Conservation (phyloP, 176 grass and related monocot species). For the Chrysopogon serrulatus region DNA sequence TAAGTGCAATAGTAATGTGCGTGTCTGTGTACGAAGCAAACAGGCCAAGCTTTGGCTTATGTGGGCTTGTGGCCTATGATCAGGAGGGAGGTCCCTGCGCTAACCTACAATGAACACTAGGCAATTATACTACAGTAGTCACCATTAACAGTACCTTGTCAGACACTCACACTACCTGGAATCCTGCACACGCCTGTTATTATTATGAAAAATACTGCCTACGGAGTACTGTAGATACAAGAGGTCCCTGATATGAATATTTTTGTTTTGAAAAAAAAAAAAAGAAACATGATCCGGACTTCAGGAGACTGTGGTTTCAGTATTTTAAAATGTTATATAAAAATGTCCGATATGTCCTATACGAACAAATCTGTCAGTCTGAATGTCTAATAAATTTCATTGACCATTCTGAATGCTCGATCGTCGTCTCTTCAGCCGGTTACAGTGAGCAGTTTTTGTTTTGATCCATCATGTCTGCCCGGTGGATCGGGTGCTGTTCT, state of each 20-base stretch:
- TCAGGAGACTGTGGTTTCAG: neutral
- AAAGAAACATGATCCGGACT: neutral
- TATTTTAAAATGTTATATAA: neutral
- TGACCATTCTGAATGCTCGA: conserved; percentile 23
- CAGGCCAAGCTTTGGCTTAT: neutral
- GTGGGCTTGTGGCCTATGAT: neutral
- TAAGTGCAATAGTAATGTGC: neutral
- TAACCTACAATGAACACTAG: conserved; percentile 15
- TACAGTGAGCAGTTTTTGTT: neutral
- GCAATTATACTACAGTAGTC: neutral
- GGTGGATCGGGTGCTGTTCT: neutral
- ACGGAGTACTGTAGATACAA: neutral
- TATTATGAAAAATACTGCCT: neutral
- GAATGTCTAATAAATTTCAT: neutral
- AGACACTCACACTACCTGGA: neutral
- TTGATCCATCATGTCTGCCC: neutral
- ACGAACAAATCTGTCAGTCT: no score
- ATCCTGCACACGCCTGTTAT: neutral
- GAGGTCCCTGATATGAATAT: no score
- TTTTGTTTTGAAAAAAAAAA: neutral
- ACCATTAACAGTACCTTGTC: neutral
- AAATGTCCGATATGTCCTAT: neutral
- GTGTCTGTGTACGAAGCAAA: neutral
- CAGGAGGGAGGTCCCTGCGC: conserved; percentile 16
- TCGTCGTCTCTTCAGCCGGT: neutral